Base-by-base conservation (phyloP, 306 rosid species). In the Rosa persica region DNA sequence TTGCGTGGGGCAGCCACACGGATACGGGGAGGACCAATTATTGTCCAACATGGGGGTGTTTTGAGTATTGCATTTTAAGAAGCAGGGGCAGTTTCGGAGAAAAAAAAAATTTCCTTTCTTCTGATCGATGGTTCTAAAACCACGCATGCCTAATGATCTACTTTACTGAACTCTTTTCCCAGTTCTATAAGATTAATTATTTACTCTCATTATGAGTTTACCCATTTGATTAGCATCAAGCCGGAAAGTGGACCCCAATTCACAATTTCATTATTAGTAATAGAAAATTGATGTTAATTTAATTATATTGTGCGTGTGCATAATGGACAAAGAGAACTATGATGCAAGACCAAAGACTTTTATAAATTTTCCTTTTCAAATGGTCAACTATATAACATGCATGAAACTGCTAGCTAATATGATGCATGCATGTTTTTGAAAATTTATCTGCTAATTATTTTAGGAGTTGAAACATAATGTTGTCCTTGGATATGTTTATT, bases 341-440 rank as follows among this genome's bases (percentile, higher is more conserved):
- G 44, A 64, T 15, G 69, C 44, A 30, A 16, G n/a, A 65, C 44
- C 23, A 7, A 15, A 13, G 44, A 65, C 70, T 34, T 34, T 34
- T 65, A 65, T 64, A 13, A 30, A 10, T 34, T 64, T 65, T 34
- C 44, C 11, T 16, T 34, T 36, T 1, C 46, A 65, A 65, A 16
- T 12, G 69, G 70, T 65, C 46, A 65, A 65, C 70, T 65, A 8
- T 65, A 34, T 36, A 62, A 38, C 70, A 65, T 65, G 70, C 70
- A 65, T 38, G 43, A 62, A 12, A 30, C 2, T n/a, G n/a, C n/a
- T 62, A 62, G 42, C 42, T 62, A 66, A 66, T 16, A 66, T 17
- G 23, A 65, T 39, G 43, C 6, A 39, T 67, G 68, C 78, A 23
- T 57, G 36, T 3, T 58, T 74, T 42, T 58, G 11, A 2, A 40